Conservation (phyloP, 2,329 filamentous ascomycete species). For the Fusarium sp. region DNA sequence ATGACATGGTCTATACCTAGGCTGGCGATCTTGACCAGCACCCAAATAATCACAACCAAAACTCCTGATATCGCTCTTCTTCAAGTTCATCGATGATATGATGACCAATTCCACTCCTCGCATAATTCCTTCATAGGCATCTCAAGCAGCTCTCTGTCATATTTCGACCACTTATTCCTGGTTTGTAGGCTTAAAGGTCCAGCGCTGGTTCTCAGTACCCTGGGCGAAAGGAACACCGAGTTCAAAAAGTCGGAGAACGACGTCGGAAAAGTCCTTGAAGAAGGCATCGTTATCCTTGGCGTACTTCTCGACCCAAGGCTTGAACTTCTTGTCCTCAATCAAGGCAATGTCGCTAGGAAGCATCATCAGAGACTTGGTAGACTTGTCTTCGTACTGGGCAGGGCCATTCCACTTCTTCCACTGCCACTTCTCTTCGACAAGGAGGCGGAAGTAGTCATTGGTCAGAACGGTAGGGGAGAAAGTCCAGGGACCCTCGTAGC, state of each 20-base stretch:
- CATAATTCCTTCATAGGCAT: conserved; percentile 21
- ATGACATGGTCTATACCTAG: conserved; percentile 8
- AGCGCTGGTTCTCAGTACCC: conserved; percentile 63
- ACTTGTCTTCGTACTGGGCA: conserved; percentile 86
- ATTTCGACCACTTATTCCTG: conserved; percentile 39
- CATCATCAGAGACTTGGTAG: conserved; percentile 94
- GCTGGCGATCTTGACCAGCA: conserved; percentile 15
- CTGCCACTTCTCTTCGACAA: conserved; percentile 91
- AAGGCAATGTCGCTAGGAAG: conserved; percentile 90
- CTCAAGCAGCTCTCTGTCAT: not conserved
- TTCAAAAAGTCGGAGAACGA: conserved; percentile 85
- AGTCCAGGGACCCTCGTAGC: conserved; percentile 89
- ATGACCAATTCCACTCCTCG: conserved; percentile 28
- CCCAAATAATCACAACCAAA: conserved; percentile 38
- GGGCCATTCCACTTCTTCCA: conserved; percentile 92
- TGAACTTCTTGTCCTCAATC: conserved; percentile 87
- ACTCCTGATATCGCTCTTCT: conserved; percentile 43
- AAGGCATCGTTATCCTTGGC: conserved; percentile 90
- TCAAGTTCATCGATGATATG: conserved; percentile 22
- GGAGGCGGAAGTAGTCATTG: conserved; percentile 92
- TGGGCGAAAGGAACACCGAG: conserved; percentile 88
- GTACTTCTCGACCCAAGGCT: conserved; percentile 81
- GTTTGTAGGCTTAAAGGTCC: conserved; percentile 68
- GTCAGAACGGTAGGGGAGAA: conserved; percentile 91
- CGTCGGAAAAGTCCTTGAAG: conserved; percentile 90